phyloP scores from a whole-genome alignment of 2,329 filamentous ascomycete species.

The Fusarium denticulatum region DNA sequence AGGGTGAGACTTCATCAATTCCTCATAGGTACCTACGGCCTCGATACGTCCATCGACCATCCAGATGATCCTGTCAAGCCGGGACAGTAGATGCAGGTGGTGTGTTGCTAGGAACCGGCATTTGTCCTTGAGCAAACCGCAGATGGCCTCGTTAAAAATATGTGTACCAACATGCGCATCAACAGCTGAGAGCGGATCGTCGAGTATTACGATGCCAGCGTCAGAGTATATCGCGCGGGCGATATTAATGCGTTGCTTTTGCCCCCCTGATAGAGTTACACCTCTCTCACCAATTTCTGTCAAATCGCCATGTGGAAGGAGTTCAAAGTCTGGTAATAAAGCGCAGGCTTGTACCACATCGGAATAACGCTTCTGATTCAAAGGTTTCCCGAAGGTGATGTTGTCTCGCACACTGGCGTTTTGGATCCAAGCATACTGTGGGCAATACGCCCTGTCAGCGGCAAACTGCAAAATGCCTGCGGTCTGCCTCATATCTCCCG shows the following conservation, averaged over 20 bases:
- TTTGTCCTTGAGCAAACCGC: not conserved
- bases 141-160: not conserved
- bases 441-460: not conserved
- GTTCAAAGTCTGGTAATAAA: not conserved
- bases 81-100: not conserved
- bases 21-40: not conserved
- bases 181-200: not conserved
- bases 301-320: not conserved
- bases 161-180: not conserved
- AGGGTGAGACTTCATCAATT: not conserved
- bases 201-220: not conserved
- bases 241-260: not conserved
- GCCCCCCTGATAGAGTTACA: not conserved
- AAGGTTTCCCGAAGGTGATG: not conserved
- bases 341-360: not conserved
- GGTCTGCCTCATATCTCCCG: not conserved
- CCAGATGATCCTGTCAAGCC: not conserved
- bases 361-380: not conserved
- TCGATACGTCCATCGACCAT: not conserved
- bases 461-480: not conserved
- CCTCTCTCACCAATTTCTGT: not conserved
- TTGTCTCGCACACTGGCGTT: not conserved
- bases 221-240: not conserved
- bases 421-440: not conserved
- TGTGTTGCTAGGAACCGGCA: not conserved